Evolutionary conservation across 2,329 filamentous ascomycete species (phyloP).

Genomic region (Arthrobotrys entomopaga): DNA sequence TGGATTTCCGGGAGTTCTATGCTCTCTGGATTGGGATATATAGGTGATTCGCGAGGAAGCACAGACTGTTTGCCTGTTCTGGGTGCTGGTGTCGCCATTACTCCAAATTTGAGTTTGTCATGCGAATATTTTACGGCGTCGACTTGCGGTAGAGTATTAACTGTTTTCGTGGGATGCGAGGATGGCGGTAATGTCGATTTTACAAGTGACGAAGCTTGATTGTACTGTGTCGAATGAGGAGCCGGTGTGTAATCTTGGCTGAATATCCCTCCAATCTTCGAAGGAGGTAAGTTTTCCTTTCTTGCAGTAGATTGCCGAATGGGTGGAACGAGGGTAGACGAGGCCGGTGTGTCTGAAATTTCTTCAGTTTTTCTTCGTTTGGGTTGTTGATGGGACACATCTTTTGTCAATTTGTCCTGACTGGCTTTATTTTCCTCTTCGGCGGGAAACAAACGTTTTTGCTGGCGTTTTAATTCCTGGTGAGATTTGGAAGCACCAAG

Average conservation of each 20-base stretch:
- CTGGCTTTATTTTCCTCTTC: constrained; percentile 53
- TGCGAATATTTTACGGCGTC: constrained; percentile 59
- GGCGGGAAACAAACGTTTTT: constrained; percentile 56
- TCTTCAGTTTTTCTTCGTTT: constrained; percentile 84
- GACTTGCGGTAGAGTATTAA: constrained; percentile 55
- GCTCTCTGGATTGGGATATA: constrained; percentile 84
- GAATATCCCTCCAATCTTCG: constrained; percentile 56
- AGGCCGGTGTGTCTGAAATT: constrained; percentile 70
- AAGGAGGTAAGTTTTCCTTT: constrained; percentile 60
- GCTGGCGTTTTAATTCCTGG: constrained; percentile 48
- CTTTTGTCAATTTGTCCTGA: constrained; percentile 59
- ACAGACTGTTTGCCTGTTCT: constrained; percentile 52
- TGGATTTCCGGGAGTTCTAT: constrained; percentile 95
- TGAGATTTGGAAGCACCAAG: constrained; percentile 24
- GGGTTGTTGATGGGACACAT: constrained; percentile 75
- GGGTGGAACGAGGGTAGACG: constrained; percentile 80
- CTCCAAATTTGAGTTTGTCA: constrained; percentile 58
- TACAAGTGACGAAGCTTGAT: constrained; percentile 12
- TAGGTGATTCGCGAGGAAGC: constrained; percentile 69
- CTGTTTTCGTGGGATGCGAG: constrained; percentile 57
- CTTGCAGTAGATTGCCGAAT: constrained; percentile 79
- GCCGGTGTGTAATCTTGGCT: constrained; percentile 51
- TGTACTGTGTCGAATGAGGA: constrained; percentile 25
- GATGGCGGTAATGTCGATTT: constrained; percentile 40
- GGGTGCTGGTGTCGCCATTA: constrained; percentile 50